Evolutionary conservation across 208 protist genomes (phyloP).

Genomic region (Vickermania spadyakhi): DNA sequence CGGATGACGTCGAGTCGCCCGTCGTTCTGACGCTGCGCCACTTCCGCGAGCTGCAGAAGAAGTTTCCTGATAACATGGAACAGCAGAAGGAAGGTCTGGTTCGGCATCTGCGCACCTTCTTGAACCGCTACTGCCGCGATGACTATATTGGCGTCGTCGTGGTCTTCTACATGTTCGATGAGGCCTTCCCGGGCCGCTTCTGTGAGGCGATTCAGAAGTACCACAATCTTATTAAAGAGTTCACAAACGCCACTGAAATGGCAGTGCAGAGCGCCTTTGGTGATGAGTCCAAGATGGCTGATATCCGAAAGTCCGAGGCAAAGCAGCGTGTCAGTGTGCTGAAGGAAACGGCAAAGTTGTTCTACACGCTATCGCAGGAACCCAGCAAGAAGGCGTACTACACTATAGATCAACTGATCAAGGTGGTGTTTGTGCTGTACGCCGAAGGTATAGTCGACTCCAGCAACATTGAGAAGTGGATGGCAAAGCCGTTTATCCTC

Average conservation of each 20-base stretch:
- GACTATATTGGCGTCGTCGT: slow-evolving; percentile 15
- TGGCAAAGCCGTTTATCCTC: slow-evolving; percentile 27
- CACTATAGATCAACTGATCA: slow-evolving; percentile 33
- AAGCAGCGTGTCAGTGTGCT: slow-evolving; percentile 47
- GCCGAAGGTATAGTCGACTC: slow-evolving; percentile 56
- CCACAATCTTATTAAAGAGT: slow-evolving; percentile 43
- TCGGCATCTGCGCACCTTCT: background rate
- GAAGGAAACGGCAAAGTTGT: slow-evolving; percentile 39
- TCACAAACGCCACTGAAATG: slow-evolving; percentile 47
- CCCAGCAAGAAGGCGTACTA: slow-evolving; percentile 10
- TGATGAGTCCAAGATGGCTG: slow-evolving; percentile 51
- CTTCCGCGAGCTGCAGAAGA: background rate
- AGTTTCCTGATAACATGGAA: background rate
- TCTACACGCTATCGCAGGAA: slow-evolving; percentile 4
- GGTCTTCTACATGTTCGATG: slow-evolving; percentile 24
- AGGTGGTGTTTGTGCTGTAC: slow-evolving; percentile 65
- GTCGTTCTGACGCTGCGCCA: background rate
- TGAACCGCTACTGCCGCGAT: background rate
- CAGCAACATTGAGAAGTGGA: slow-evolving; percentile 25
- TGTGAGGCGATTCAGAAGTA: slow-evolving; percentile 41
- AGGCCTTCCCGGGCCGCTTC: slow-evolving; percentile 26
- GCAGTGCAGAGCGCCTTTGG: slow-evolving; percentile 11
- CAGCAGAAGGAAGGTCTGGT: background rate
- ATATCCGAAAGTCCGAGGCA: slow-evolving; percentile 48
- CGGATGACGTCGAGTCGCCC: background rate